Percentiles rank a stretch among this genome's conserved stretches.
Conservation (phyloP, 768 basidiomycete genomes). For the Leucosporidium yakuticum region DNA sequence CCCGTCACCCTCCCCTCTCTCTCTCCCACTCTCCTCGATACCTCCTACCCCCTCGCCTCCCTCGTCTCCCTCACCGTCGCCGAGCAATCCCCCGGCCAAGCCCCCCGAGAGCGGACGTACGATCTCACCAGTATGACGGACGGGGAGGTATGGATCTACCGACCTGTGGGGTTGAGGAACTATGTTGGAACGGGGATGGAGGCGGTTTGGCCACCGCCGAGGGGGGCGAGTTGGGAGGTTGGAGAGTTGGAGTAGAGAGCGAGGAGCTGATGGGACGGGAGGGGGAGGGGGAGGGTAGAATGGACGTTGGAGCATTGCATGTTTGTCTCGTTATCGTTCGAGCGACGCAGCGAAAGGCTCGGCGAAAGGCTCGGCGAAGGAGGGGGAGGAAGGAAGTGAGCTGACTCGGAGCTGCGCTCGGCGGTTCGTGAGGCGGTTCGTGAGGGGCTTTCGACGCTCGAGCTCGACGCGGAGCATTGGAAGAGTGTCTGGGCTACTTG, state of each 20-base stretch:
- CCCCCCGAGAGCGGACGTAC: slow-evolving; percentile 48
- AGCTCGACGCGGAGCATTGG: no score
- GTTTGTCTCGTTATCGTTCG: no score
- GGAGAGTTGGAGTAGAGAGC: not conserved
- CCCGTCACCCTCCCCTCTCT: slow-evolving; percentile 41
- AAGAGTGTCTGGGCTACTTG: no score
- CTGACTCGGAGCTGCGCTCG: no score
- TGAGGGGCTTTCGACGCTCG: not conserved
- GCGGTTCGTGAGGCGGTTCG: not conserved
- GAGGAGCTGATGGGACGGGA: no score
- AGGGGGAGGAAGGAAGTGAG: no score
- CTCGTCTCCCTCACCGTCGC: slow-evolving; percentile 52
- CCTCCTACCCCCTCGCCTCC: slow-evolving; percentile 45
- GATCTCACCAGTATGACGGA: slow-evolving; percentile 49
- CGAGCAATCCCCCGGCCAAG: slow-evolving; percentile 51
- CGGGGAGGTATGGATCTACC: slow-evolving; percentile 58
- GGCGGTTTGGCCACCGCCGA: slow-evolving; percentile 24
- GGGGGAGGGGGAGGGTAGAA: no score
- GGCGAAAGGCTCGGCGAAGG: no score
- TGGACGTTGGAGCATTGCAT: no score
- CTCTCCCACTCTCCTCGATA: slow-evolving; percentile 40
- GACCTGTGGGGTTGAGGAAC: slow-evolving; percentile 45
- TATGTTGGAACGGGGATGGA: slow-evolving; percentile 28
- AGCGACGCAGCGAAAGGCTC: no score
- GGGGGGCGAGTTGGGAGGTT: slow-evolving; percentile 14